These are phyloP conservation scores for Metschnikowia santaceciliae DNA, from an alignment of 805 yeast species.

Conservation along the genomic window DNA sequence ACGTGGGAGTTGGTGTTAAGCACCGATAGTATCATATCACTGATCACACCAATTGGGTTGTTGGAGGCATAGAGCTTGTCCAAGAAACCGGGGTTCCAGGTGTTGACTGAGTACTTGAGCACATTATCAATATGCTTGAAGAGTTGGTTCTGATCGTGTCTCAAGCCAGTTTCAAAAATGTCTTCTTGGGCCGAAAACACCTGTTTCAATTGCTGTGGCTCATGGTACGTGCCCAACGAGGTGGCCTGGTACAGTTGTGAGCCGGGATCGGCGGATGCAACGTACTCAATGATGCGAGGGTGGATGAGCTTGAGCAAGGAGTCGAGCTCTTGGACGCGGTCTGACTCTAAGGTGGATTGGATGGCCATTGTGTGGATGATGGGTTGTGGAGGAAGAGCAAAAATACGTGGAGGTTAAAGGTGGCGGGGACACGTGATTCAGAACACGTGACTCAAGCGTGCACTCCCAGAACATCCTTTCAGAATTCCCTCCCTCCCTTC, in stretches of 20 bases:
- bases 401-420: too few species aligned
- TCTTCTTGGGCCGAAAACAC: conserved; percentile 34
- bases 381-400: background rate
- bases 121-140: conserved; percentile 50
- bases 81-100: conserved; percentile 84
- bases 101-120: conserved; percentile 65
- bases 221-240: conserved; percentile 48
- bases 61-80: conserved; percentile 85
- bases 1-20: conserved; percentile 85
- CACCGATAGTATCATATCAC: conserved; percentile 64
- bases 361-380: conserved; percentile 9
- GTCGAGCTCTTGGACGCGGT: conserved; percentile 57
- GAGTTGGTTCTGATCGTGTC: conserved; percentile 41
- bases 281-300: conserved; percentile 50
- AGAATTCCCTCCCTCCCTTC: too few species aligned
- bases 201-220: conserved; percentile 46
- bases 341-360: conserved; percentile 35
- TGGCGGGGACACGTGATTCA: background rate
- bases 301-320: conserved; percentile 47
- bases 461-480: too few species aligned
- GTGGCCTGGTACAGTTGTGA: conserved; percentile 30
- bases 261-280: conserved; percentile 42
- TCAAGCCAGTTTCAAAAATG: conserved; percentile 22
- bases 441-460: background rate
- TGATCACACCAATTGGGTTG: conserved; percentile 75